Evolutionary conservation across 2,329 filamentous ascomycete genomes (phyloP), one percentile per base, ranked within the genome.

Genomic region (Hymenoscyphus albidus): DNA sequence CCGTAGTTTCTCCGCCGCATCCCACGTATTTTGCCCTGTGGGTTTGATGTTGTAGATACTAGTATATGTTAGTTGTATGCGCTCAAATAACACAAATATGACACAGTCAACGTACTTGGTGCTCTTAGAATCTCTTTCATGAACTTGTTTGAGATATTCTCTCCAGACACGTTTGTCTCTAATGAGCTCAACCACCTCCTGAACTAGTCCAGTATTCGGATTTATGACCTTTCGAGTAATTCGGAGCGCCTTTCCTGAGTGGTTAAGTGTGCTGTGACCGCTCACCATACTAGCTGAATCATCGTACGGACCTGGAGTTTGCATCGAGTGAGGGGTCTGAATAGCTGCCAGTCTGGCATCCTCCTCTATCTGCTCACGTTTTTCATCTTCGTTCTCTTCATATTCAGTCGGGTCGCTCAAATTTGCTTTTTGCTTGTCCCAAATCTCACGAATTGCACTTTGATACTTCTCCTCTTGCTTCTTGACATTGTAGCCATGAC

Each of bases 401-500:
- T 87, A 88, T 65, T 92, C 88, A 58, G 88, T 84, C 0, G 80
- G 80, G 64, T 95, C 90, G 6, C 88, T 88, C 6, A 98, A 81
- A 61, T 89, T 94, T 14, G 85, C 79, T 76, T 90, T 92, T 76
- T 98, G 94, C 70, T 90, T 88, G 66, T 92, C 88, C 95, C 95
- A 99, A 67, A 98, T 97, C 66, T 91, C 88, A 63, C 88, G 86
- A 70, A 99, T 97, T 27, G 92, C 92, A 62, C 93, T 89, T 70
- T 96, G 92, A 76, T 99, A 99, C 72, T 92, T 90, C 67, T 87
- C 88, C 74, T 98, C 92, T 76, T 99, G 95, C 70, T 91, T 89
- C 74, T 94, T 95, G 66, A 99, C 95, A 69, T 99, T 99, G 80
- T 99, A 99, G 71, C 92, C 93, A 78, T 99, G 95, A 0, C 95